A percentile compares a stretch with the other conserved stretches of the same genome.
Conservation (phyloP, 495 filamentous ascomycete genomes). For the Xylaria scruposa region DNA sequence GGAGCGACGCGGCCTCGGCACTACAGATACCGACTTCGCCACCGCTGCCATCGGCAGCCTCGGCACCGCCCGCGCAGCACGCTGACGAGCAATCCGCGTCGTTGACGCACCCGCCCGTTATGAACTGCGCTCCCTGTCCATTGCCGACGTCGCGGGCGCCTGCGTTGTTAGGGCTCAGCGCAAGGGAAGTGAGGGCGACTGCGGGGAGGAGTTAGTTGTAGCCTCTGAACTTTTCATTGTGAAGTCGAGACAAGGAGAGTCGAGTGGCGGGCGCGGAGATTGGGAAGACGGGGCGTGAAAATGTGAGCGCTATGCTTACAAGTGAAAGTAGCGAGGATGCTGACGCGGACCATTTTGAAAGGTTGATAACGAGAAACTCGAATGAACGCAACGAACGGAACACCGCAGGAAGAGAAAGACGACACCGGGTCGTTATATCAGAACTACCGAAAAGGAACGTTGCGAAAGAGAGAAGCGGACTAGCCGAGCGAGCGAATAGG, state of each 20-base stretch:
- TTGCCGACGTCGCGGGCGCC: conserved; percentile 56
- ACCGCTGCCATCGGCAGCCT: conserved; percentile 27
- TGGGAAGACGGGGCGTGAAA: neutral
- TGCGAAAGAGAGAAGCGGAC: conserved; percentile 5
- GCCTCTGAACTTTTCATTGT: neutral
- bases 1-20: conserved; percentile 48
- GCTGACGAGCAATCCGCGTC: conserved; percentile 50
- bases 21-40: conserved; percentile 48
- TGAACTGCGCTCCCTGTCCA: conserved; percentile 57
- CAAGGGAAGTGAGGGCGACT: conserved; percentile 17
- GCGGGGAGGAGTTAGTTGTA: neutral
- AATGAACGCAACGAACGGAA: neutral
- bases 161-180: conserved; percentile 42
- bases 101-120: conserved; percentile 54
- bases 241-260: neutral
- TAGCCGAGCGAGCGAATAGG: conserved; percentile 19
- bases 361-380: conserved; percentile 1
- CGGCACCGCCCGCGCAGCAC: conserved; percentile 50
- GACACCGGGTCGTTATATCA: conserved; percentile 21
- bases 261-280: neutral
- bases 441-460: neutral
- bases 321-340: conserved; percentile 19
- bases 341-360: conserved; percentile 25
- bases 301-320: conserved; percentile 1
- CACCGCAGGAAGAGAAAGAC: conserved; percentile 12